Base-by-base conservation (phyloP, 306 rosid species). In the Sechiopsis laciniata region DNA sequence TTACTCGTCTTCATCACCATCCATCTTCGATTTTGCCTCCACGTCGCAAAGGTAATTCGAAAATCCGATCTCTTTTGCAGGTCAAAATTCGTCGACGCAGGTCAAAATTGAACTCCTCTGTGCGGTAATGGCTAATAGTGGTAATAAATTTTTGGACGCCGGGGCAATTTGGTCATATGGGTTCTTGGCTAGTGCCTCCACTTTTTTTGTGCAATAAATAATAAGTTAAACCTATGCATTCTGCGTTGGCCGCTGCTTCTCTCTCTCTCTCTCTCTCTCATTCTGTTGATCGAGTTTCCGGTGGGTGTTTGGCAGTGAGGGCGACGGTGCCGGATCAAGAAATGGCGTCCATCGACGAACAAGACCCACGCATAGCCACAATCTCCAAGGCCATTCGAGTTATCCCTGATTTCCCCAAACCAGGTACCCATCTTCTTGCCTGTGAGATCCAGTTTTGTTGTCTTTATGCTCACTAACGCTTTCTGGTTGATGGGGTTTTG, bases 351-450 rank as follows among this genome's bases (percentile, higher is more conserved):
- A 75, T 74, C 40, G 79, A 80, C 55, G 78, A 66, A 58, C 78
- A 72, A 55, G 98, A 90, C 79, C 82, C 74, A 40, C 97, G 99
- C 76, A 59, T 95, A 13, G 85, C 80, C 0, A 74, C 70, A 84
- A 95, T 91, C 75, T 74, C 97, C 51, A 82, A 92, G 51, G 80
- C 95, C 19, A 95, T 95, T 82, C 84, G 99, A 32, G 95, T 88
- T 79, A 95, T 95, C 76, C 99, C 97, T 0, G 63, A 95, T 70
- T 95, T 95, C 66, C 99, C 99, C 20, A 95, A 95, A 79, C 95
- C 96, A 71, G 99, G 99, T 95, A 11, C 40, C 21, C 16, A 32
- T 22, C 69, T 40, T 40, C 2, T 57, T 20, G 13, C 26, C 40
- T 55, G 21, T 55, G 20, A 26, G 57, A 26, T 68, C 24, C 51